phyloP scores from a whole-genome alignment of 106 monocot species.

The Dactylorhiza incarnata region DNA sequence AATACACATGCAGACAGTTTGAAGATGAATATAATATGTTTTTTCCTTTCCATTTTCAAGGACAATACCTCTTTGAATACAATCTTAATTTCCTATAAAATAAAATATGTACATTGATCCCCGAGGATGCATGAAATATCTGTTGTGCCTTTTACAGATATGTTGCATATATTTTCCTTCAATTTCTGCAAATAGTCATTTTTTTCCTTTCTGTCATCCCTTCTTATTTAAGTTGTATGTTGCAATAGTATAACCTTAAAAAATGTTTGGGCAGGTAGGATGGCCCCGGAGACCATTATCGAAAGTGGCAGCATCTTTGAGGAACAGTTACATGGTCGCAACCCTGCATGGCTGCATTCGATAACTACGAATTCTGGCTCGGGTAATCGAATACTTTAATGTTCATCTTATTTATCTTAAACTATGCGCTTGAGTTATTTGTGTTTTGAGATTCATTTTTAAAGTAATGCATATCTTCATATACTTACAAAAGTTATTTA shows the following conservation, averaged over 20 bases:
- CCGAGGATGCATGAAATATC: neutral
- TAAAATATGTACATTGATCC: neutral
- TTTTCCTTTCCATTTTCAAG: no score
- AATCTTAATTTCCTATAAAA: neutral
- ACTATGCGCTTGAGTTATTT: neutral
- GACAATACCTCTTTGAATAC: no score
- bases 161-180: neutral
- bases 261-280: slow-evolving; percentile 52
- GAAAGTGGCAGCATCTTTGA: slow-evolving; percentile 79
- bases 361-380: slow-evolving; percentile 32
- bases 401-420: neutral
- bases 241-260: neutral
- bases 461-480: slow-evolving; percentile 60
- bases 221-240: neutral
- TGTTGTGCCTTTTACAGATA: neutral
- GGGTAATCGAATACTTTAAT: slow-evolving; percentile 36
- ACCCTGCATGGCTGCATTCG: slow-evolving; percentile 83
- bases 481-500: slow-evolving; percentile 71
- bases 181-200: neutral
- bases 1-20: no score
- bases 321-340: slow-evolving; percentile 94
- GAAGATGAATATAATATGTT: no score
- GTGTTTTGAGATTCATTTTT: slow-evolving; percentile 7
- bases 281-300: slow-evolving; percentile 87
- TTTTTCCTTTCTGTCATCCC: neutral